Evolutionary conservation across 345 rosid species (phyloP), one percentile per base, ranked within the genome.

Genomic region (Hypericum androsaemum): DNA sequence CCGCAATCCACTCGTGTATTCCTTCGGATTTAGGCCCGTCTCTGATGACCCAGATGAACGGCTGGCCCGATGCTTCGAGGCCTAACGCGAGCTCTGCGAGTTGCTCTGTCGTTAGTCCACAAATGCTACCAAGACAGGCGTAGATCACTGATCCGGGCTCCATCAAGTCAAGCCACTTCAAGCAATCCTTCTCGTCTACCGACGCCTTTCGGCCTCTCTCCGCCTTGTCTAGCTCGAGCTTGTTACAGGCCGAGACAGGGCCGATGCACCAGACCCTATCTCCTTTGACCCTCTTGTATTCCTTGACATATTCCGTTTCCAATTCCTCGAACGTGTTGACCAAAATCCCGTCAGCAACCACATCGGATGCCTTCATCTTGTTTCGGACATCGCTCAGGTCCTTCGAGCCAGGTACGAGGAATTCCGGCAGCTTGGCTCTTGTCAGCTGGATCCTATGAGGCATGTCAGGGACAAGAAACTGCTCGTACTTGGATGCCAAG

Each of bases 11-110:
- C 6, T 77, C 71, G 9, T 80, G 75, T 16, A 88, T 12, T 59
- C 77, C 92, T 1, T 39, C 39, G 14, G 40, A 53, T n/a, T 57
- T 59, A 7, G 62, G 77, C 9, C 66, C 83, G 0, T 77, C 67
- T 69, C 80, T 85, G 40, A 77, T 54, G 7, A 76, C 97, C 97
- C 95, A 88, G 28, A 88, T 71, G 54, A 88, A 88, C 7, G 92
- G 87, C 43, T 61, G 56, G 0, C 64, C 57, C 0, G 92, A 82
- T 46, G 80, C 83, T 73, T 69, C 86, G 41, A 88, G 61, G 43
- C 78, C 97, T 43, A 66, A 52, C 2, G 85, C 95, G 11, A 88
- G 57, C 61, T 88, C 87, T 37, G 77, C 70, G 63, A 88, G 12
- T 55, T 81, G 97, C 12, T 74, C 35, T 2, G 92, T 75, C 42